phyloP scores from a whole-genome alignment of 192 early-diverging fungal genomes.

The Backusella circina region DNA sequence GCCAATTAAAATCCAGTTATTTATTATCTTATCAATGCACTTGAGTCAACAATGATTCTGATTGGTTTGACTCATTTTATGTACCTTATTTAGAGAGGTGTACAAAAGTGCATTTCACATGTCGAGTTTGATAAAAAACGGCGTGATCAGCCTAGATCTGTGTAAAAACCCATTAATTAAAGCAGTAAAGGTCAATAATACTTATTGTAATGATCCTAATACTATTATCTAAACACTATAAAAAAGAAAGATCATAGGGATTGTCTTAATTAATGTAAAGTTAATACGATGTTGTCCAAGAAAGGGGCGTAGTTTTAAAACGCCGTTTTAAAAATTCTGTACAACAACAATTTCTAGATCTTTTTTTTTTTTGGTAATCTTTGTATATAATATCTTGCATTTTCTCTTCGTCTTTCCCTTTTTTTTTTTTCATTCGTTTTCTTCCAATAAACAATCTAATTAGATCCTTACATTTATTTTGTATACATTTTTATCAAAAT shows the following conservation, averaged over 20 bases:
- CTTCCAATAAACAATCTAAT: not conserved
- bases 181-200: not conserved
- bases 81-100: slow-evolving; percentile 1
- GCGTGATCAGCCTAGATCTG: not conserved
- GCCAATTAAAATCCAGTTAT: not conserved
- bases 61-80: slow-evolving; percentile 19
- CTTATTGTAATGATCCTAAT: not conserved
- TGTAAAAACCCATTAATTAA: not conserved
- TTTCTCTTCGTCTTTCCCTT: not conserved
- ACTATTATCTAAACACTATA: not conserved
- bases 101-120: slow-evolving; percentile 4
- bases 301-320: not conserved
- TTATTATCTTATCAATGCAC: not conserved
- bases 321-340: not conserved
- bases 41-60: not conserved
- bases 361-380: not conserved
- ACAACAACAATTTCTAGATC: not conserved
- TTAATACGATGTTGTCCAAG: not conserved
- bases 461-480: not conserved
- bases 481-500: not conserved
- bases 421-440: not conserved
- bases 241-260: not conserved
- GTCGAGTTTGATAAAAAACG: not conserved
- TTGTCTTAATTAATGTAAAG: not conserved
- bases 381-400: slow-evolving; percentile 2